Evolutionary conservation across 257 asterid genomes (phyloP).

Genomic region (Solanum habrochaites): DNA sequence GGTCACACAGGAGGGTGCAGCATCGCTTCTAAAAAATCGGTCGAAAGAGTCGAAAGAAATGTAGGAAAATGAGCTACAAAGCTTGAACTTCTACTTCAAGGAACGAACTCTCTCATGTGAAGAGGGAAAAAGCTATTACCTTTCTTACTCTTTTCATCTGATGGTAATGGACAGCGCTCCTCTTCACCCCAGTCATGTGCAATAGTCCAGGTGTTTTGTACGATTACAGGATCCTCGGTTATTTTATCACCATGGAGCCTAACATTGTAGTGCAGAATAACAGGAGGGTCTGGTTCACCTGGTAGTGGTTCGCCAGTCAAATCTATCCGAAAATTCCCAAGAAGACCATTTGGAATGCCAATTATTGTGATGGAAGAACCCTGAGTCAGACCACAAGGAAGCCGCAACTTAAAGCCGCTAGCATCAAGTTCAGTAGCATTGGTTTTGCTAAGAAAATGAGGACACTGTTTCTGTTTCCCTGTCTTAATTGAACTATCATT

Average conservation of each 20-base stretch:
- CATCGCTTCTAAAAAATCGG: background rate
- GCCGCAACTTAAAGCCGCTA: conserved; percentile 47
- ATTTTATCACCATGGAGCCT: conserved; percentile 84
- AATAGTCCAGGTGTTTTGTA: conserved; percentile 94
- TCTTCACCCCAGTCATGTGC: conserved; percentile 97
- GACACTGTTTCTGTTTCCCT: conserved; percentile 92
- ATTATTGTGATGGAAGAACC: conserved; percentile 93
- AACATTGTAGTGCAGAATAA: conserved; percentile 84
- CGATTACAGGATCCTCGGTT: conserved; percentile 91
- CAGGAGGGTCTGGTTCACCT: conserved; percentile 96
- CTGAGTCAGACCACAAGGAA: conserved; percentile 96
- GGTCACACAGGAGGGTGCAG: background rate
- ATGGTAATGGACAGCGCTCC: conserved; percentile 81
- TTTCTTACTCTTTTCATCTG: conserved; percentile 47
- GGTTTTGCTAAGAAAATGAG: conserved; percentile 79
- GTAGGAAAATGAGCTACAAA: background rate
- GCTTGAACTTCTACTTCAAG: background rate
- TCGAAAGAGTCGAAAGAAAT: background rate
- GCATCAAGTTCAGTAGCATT: conserved; percentile 61
- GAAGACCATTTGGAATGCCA: conserved; percentile 89
- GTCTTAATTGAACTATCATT: conserved; percentile 52
- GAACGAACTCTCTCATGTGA: background rate
- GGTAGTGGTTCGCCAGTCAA: conserved; percentile 91
- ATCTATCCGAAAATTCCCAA: conserved; percentile 79
- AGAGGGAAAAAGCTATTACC: conserved; percentile 24